phyloP scores from a whole-genome alignment of 495 filamentous ascomycete genomes.

The Aspergillus olivimuriae region DNA sequence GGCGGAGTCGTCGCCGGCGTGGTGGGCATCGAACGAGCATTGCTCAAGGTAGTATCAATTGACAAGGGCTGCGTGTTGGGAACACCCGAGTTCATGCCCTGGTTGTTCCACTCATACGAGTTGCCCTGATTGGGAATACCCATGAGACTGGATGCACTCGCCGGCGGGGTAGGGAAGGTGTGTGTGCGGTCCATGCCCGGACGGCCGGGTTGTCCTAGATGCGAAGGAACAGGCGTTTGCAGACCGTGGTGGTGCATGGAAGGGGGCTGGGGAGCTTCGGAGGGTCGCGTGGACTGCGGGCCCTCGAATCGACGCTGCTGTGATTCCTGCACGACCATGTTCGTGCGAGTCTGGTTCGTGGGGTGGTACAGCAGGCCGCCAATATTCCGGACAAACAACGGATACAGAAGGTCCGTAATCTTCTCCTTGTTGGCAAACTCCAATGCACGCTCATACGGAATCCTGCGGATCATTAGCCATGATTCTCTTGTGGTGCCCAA shows the following conservation, averaged over 20 bases:
- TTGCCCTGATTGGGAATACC: conserved; percentile 67
- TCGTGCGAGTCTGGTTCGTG: conserved; percentile 74
- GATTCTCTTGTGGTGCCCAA: neutral
- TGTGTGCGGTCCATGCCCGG: conserved; percentile 75
- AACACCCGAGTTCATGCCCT: conserved; percentile 55
- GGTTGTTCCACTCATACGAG: conserved; percentile 69
- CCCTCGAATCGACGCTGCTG: conserved; percentile 62
- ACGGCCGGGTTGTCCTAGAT: conserved; percentile 59
- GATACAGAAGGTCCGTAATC: conserved; percentile 92
- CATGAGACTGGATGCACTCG: conserved; percentile 86
- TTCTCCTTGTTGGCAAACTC: conserved; percentile 99
- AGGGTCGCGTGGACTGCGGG: conserved; percentile 19
- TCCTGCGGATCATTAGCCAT: conserved; percentile 50
- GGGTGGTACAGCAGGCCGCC: conserved; percentile 91
- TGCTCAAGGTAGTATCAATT: conserved; percentile 78
- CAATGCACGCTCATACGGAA: conserved; percentile 90
- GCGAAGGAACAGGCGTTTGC: conserved; percentile 55
- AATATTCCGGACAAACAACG: conserved; percentile 96
- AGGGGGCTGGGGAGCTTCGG: conserved; percentile 54
- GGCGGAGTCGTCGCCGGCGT: conserved; percentile 94
- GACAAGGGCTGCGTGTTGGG: conserved; percentile 68
- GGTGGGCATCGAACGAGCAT: conserved; percentile 81
- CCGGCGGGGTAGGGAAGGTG: conserved; percentile 90
- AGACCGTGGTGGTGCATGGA: conserved; percentile 78
- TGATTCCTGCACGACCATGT: conserved; percentile 80